These are phyloP conservation scores for Xylariaceae sp. DNA, from an alignment of 2,329 filamentous ascomycete species.

Conservation along the genomic window DNA sequence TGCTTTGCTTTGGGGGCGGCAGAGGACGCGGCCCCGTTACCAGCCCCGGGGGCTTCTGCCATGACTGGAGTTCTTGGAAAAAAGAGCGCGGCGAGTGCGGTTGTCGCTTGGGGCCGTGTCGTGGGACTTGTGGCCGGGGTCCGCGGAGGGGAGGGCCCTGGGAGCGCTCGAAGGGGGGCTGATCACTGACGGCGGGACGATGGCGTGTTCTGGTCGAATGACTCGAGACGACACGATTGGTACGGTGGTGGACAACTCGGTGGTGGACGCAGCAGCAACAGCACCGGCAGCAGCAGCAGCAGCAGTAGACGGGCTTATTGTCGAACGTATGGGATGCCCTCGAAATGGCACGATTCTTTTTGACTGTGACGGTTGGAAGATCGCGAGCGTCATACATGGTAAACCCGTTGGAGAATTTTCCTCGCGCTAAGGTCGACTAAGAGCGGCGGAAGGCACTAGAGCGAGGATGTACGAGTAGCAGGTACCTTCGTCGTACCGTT, in stretches of 20 bases:
- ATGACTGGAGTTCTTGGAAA: slow-evolving; percentile 12
- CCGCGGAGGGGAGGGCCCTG: background rate
- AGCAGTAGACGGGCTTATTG: background rate
- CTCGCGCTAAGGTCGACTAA: background rate
- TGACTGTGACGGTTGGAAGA: slow-evolving; percentile 4
- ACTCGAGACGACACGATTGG: background rate
- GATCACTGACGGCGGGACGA: background rate
- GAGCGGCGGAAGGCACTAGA: background rate
- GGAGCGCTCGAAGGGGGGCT: background rate
- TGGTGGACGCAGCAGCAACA: no score
- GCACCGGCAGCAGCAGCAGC: no score
- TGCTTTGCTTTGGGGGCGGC: slow-evolving; percentile 18
- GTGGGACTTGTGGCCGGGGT: background rate
- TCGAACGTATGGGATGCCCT: background rate
- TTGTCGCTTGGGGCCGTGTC: background rate
- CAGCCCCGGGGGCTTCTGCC: slow-evolving; percentile 21
- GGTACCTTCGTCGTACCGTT: background rate
- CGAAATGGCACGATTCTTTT: background rate
- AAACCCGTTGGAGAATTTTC: slow-evolving; percentile 15
- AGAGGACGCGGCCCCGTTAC: slow-evolving; percentile 17
- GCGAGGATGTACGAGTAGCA: background rate
- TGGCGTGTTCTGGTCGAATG: background rate
- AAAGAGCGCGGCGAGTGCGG: no score
- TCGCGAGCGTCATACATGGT: slow-evolving; percentile 14
- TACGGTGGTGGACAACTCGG: no score